Percentiles rank a stretch among this genome's conserved stretches.
Evolutionary conservation across 345 rosid species (phyloP).

Genomic region (Rubroshorea leprosula): DNA sequence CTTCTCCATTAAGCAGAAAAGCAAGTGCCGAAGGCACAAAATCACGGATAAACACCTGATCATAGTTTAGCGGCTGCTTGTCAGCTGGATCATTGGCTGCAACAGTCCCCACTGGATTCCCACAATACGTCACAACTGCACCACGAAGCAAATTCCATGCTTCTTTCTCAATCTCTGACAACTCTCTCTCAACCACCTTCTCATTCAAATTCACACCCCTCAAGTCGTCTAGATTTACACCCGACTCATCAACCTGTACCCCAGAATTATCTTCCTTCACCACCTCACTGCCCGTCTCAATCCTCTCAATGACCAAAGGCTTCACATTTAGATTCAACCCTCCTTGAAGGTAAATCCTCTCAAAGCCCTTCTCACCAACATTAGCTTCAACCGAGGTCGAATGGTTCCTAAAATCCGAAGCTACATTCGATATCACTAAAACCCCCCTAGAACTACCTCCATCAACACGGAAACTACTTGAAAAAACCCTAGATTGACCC

Average conservation of each 20-base stretch:
- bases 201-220: conserved; percentile 33
- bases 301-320: conserved; percentile 50
- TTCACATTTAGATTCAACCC: conserved; percentile 58
- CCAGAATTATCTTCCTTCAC: conserved; percentile 36
- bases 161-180: conserved; percentile 61
- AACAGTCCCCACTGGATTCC: conserved; percentile 77
- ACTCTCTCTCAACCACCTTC: conserved; percentile 39
- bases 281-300: conserved; percentile 25
- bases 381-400: conserved; percentile 52
- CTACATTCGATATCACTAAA: conserved; percentile 67
- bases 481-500: conserved; percentile 33
- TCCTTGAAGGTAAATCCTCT: conserved; percentile 63
- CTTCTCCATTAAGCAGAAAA: conserved; percentile 81
- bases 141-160: conserved; percentile 83
- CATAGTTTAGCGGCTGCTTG: conserved; percentile 71
- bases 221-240: conserved; percentile 32
- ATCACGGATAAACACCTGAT: conserved; percentile 94
- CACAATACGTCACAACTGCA: conserved; percentile 67
- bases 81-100: conserved; percentile 80
- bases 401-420: conserved; percentile 65
- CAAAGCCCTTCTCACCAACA: conserved; percentile 65
- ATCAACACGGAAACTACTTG: conserved; percentile 19
- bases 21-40: conserved; percentile 95
- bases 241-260: conserved; percentile 26
- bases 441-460: conserved; percentile 49